Percentiles rank a stretch among this genome's conserved stretches.
Conservation (phyloP, 2,329 filamentous ascomycete species). For the Herpomyces periplanetae region DNA sequence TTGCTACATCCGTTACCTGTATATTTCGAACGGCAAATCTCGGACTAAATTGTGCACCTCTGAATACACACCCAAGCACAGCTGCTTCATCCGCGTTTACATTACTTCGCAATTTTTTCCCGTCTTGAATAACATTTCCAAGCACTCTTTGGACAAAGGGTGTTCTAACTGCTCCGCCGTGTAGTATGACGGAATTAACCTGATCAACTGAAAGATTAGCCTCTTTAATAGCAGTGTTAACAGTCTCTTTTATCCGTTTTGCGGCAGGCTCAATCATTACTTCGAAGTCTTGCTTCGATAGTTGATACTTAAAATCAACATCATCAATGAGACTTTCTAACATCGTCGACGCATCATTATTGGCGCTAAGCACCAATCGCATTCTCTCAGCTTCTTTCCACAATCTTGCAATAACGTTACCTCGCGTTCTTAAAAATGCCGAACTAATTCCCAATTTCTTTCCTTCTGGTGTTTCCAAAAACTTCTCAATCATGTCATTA, state of each 20-base stretch:
- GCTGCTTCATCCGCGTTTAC: constrained; percentile 92
- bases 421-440: constrained; percentile 26
- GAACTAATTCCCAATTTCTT: constrained; percentile 21
- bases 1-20: constrained; percentile 30
- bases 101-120: constrained; percentile 51
- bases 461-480: constrained; percentile 22
- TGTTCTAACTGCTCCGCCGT: constrained; percentile 57
- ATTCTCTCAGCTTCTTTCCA: constrained; percentile 61
- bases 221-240: constrained; percentile 30
- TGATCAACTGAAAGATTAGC: constrained; percentile 33
- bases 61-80: constrained; percentile 79
- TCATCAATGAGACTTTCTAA: constrained; percentile 78
- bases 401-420: constrained; percentile 55
- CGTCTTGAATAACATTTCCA: constrained; percentile 26
- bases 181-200: constrained; percentile 60
- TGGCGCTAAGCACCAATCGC: constrained; percentile 68
- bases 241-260: constrained; percentile 22
- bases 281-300: constrained; percentile 43
- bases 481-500: constrained; percentile 48
- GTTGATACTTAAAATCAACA: constrained; percentile 66
- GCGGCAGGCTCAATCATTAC: constrained; percentile 25
- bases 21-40: constrained; percentile 97
- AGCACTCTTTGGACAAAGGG: constrained; percentile 75
- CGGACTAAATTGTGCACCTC: constrained; percentile 58
- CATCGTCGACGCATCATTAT: constrained; percentile 33